Evolutionary conservation across 1,139 yeast species (phyloP).

Genomic region (Pichia sp.): DNA sequence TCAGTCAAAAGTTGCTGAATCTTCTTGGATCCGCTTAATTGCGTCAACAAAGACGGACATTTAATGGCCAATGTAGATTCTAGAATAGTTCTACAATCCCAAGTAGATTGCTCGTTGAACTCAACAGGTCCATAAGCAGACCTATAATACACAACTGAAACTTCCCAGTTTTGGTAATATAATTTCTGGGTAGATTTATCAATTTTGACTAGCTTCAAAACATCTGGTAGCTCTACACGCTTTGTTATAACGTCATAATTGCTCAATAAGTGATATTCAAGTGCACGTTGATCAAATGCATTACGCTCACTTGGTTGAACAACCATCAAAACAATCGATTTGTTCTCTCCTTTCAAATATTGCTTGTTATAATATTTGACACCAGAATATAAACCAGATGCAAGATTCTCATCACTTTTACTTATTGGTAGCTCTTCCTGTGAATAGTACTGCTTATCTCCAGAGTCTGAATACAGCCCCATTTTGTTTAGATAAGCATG

Average conservation of each 20-base stretch:
- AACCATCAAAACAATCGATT: conserved; percentile 63
- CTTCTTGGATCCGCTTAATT: conserved; percentile 87
- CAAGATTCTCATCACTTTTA: conserved; percentile 51
- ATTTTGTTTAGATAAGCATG: conserved; percentile 58
- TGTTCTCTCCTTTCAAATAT: conserved; percentile 19
- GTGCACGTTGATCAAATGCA: conserved; percentile 79
- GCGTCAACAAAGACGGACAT: conserved; percentile 85
- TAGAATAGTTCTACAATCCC: conserved; percentile 68
- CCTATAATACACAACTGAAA: conserved; percentile 84
- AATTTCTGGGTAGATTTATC: conserved; percentile 35
- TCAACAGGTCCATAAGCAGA: conserved; percentile 73
- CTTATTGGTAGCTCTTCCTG: conserved; percentile 55
- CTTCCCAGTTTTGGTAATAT: conserved; percentile 55
- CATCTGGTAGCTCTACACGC: conserved; percentile 63
- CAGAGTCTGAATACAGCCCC: conserved; percentile 43
- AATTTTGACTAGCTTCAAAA: conserved; percentile 36
- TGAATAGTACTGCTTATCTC: conserved; percentile 37
- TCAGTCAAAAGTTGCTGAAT: conserved; percentile 81
- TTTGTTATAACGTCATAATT: conserved; percentile 51
- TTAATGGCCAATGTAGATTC: conserved; percentile 79
- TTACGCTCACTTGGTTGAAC: conserved; percentile 85
- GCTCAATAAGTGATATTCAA: conserved; percentile 64
- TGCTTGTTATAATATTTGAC: conserved; percentile 42
- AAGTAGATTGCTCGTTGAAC: conserved; percentile 46
- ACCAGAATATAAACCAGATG: conserved; percentile 67